These are phyloP conservation scores for Arthrobotrys pseudoclavata DNA, from an alignment of 2,329 filamentous ascomycete species.

Conservation along the genomic window DNA sequence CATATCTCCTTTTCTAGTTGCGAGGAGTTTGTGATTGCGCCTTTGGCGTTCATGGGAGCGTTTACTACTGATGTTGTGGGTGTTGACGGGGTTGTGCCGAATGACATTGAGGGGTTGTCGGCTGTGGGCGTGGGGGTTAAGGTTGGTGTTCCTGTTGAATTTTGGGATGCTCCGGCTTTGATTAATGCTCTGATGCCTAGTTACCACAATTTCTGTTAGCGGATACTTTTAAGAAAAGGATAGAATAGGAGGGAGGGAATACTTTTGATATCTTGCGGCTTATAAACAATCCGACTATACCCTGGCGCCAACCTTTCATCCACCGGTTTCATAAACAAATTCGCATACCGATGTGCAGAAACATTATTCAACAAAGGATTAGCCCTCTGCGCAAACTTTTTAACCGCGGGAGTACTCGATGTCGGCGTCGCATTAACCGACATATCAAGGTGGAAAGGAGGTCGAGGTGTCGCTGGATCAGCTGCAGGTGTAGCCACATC, in stretches of 20 bases:
- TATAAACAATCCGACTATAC: slow-evolving; percentile 79
- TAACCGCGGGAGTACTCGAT: slow-evolving; percentile 42
- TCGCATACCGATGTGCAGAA: slow-evolving; percentile 80
- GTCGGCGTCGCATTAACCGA: slow-evolving; percentile 43
- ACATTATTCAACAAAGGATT: slow-evolving; percentile 78
- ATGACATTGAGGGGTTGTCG: slow-evolving; percentile 69
- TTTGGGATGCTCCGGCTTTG: slow-evolving; percentile 73
- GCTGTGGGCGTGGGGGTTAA: slow-evolving; percentile 74
- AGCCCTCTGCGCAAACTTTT: slow-evolving; percentile 63
- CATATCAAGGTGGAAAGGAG: slow-evolving; percentile 54
- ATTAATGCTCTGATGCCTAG: slow-evolving; percentile 79
- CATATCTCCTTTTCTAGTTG: slow-evolving; percentile 94
- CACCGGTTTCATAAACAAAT: slow-evolving; percentile 82
- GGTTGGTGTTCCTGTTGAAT: slow-evolving; percentile 72
- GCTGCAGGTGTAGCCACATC: slow-evolving; percentile 25
- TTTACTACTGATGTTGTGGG: slow-evolving; percentile 76
- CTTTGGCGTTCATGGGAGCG: slow-evolving; percentile 71
- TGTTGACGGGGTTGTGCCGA: slow-evolving; percentile 72
- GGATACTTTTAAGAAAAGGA: neutral
- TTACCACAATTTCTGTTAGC: slow-evolving; percentile 1
- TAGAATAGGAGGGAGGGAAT: neutral
- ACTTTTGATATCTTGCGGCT: slow-evolving; percentile 81
- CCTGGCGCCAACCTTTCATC: slow-evolving; percentile 81
- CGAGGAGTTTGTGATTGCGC: slow-evolving; percentile 89
- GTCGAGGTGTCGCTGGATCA: slow-evolving; percentile 48